Evolutionary conservation across 495 filamentous ascomycete species (phyloP).

Genomic region (Aspergillus incahuasiensis): DNA sequence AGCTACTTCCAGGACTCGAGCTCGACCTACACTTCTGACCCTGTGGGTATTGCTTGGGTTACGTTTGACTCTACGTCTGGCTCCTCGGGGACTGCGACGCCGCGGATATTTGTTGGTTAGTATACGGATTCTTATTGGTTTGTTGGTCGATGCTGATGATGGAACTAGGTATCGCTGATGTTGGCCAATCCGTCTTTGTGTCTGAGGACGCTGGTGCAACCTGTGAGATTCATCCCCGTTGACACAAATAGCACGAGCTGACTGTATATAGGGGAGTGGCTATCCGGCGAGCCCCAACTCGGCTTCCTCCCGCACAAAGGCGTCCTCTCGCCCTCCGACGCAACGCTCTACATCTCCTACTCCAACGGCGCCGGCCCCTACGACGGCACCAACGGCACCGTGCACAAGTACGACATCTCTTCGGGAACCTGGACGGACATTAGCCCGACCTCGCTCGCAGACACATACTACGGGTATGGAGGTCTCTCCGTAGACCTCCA

Average conservation of each 20-base stretch:
- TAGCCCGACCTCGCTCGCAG: constrained; percentile 10
- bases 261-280: constrained; percentile 8
- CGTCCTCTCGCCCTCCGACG: constrained; percentile 10
- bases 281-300: constrained; percentile 14
- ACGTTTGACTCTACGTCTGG: constrained; percentile 16
- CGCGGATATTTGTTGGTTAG: constrained; percentile 15
- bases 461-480: constrained; percentile 18
- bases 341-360: constrained; percentile 13
- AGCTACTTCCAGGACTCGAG: constrained; percentile 13
- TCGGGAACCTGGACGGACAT: constrained; percentile 14
- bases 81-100: constrained; percentile 4
- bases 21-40: constrained; percentile 5
- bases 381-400: constrained; percentile 16
- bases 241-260: neutral
- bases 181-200: constrained; percentile 12
- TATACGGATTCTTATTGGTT: neutral
- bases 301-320: constrained; percentile 18
- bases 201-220: constrained; percentile 16
- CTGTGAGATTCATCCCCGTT: neutral
- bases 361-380: constrained; percentile 13
- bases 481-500: constrained; percentile 13
- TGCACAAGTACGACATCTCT: constrained; percentile 17
- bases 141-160: neutral
- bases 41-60: constrained; percentile 14
- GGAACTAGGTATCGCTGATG: constrained; percentile 2